These are phyloP conservation scores for Rhynchosporium agropyri DNA, from an alignment of 2,329 filamentous ascomycete species.

Conservation along the genomic window DNA sequence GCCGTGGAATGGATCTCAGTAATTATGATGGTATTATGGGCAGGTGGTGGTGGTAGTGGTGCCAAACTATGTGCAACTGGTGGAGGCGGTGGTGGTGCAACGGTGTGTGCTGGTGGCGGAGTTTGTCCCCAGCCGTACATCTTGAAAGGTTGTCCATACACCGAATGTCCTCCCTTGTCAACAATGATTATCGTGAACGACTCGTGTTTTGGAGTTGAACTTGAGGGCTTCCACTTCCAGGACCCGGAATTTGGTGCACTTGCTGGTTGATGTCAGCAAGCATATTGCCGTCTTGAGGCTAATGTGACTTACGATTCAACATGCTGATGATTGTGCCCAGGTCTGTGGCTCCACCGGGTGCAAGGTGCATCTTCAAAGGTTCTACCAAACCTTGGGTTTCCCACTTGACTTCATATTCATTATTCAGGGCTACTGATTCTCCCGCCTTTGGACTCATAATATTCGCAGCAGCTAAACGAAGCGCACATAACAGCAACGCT, in stretches of 20 bases:
- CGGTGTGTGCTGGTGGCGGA: not conserved
- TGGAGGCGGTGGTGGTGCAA: not conserved
- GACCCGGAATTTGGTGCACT: conserved; percentile 9
- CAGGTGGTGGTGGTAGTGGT: conserved; percentile 5
- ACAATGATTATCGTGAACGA: conserved; percentile 12
- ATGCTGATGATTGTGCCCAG: conserved; percentile 15
- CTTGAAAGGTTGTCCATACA: conserved; percentile 16
- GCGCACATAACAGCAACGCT: conserved; percentile 7
- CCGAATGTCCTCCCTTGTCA: conserved; percentile 14
- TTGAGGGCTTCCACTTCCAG: conserved; percentile 10
- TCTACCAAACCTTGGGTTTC: conserved; percentile 1
- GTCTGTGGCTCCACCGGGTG: conserved; percentile 14
- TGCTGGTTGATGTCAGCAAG: conserved; percentile 10
- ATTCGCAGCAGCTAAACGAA: conserved; percentile 11
- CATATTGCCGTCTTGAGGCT: not conserved
- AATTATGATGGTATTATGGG: conserved; percentile 9
- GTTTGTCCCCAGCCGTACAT: conserved; percentile 9
- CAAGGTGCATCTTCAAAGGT: conserved; percentile 14
- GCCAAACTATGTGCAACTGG: not conserved
- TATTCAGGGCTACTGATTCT: conserved; percentile 9
- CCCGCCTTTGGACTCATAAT: conserved; percentile 15
- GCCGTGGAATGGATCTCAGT: conserved; percentile 11
- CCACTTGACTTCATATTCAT: conserved; percentile 13
- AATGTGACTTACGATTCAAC: conserved; percentile 13
- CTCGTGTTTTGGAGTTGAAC: conserved; percentile 1